phyloP scores from a whole-genome alignment of 768 basidiomycete species.

The Termitomyces sp. region DNA sequence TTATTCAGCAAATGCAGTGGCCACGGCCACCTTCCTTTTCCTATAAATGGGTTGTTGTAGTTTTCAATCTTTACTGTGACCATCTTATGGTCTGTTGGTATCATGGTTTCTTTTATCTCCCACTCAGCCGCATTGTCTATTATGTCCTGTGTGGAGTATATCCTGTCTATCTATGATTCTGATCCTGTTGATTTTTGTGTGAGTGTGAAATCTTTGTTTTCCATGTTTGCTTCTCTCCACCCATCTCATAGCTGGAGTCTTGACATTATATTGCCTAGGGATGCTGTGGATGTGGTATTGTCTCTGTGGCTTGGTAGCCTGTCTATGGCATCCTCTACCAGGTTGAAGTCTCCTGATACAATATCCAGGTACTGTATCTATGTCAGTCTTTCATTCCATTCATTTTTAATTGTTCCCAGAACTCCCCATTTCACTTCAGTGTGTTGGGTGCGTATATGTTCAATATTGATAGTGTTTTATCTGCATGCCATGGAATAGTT shows the following conservation, averaged over 20 bases:
- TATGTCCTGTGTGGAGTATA: neutral
- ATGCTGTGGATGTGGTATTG: fast-evolving
- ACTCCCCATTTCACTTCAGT: neutral
- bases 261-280: neutral
- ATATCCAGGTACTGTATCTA: neutral
- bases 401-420: neutral
- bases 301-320: neutral
- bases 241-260: neutral
- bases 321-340: neutral
- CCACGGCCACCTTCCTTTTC: no score
- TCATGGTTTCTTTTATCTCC: no score
- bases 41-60: no score
- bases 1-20: no score
- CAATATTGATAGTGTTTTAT: neutral
- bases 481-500: neutral
- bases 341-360: neutral
- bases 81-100: no score
- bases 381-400: neutral
- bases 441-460: neutral
- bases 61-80: no score
- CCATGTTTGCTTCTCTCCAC: neutral
- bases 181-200: neutral
- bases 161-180: neutral
- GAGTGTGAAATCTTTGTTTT: neutral
- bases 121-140: no score